Base-by-base conservation (phyloP, 371 early-diverging fungal genomes). In the Apophysomyces sp. region DNA sequence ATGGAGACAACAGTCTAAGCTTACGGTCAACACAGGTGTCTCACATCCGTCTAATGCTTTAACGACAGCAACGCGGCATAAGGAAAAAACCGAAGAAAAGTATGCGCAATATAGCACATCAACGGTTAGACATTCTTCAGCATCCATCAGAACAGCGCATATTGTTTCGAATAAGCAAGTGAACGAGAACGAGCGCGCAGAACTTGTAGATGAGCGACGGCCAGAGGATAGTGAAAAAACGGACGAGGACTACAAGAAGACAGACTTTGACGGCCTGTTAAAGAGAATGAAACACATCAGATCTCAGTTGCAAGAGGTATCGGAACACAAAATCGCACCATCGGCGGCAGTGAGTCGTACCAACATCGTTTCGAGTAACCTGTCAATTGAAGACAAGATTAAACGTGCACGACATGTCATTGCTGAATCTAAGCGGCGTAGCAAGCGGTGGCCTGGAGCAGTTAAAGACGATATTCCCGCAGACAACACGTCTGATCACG, bases 401-500 rank as follows among this genome's bases (percentile, higher is more conserved):
- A 27, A 51, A 16, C 59, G 59, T 28, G 59, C 59, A 11, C 27
- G 30, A 41, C 30, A 49, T 4, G 41, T 59, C 3, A 44, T 59
- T 28, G 59, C 24, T 21, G 59, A 59, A 29, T 59, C 59, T 9
- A 59, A 59, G 30, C 51, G 29, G 18, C 44, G 52, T 16, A 59
- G 59, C 34, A 44, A 51, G 31, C n/a, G 13, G 18, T 59, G 59
- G 59, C 29, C 28, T 18, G 11, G 7, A 44, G 49, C 49, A 16
- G 9, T 21, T 3, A 21, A 21, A 3, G 21, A 21, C 21, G n/a
- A 44, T 1, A 2, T 9, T 21, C 16, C 21, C 21, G 49, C n/a
- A 21, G 24, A 21, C n/a, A 18, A 4, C 8, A 21, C 4, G 21
- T 6, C 49, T 16, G 7, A 8, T 21, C 21, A n/a, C 21, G 9